These are phyloP conservation scores for Talaromyces piceae DNA, from an alignment of 2,329 filamentous ascomycete species.

Conservation along the genomic window DNA sequence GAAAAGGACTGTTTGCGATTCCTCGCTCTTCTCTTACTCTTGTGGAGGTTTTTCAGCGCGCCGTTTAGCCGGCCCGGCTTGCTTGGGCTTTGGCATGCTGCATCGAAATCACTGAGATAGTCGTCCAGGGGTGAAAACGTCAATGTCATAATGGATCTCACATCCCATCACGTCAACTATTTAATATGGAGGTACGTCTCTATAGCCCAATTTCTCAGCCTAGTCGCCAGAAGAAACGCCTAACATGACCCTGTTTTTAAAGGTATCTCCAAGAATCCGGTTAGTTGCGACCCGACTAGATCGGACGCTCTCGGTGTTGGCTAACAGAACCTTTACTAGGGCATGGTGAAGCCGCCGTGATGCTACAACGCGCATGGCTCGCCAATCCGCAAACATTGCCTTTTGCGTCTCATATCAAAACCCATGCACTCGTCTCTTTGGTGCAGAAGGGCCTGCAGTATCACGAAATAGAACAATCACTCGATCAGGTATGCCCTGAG, in stretches of 20 bases:
- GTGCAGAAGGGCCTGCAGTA: constrained; percentile 57
- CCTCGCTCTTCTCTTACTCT: constrained; percentile 1
- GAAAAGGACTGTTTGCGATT: not conserved
- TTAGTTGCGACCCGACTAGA: constrained; percentile 23
- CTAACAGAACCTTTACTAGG: constrained; percentile 32
- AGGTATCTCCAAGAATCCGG: constrained; percentile 52
- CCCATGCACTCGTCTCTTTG: constrained; percentile 53
- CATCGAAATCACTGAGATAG: constrained; percentile 19
- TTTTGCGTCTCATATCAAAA: constrained; percentile 53
- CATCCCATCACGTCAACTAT: constrained; percentile 59
- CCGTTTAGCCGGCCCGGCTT: constrained; percentile 10
- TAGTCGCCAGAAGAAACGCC: not conserved
- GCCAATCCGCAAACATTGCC: constrained; percentile 54
- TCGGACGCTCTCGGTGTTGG: constrained; percentile 9
- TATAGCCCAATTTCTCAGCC: not conserved
- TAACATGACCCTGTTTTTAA: not conserved
- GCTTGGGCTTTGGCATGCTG: constrained; percentile 16
- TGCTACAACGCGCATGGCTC: constrained; percentile 56
- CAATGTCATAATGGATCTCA: constrained; percentile 41
- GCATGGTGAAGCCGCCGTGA: constrained; percentile 52
- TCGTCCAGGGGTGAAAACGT: constrained; percentile 18
- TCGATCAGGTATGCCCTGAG: constrained; percentile 40
- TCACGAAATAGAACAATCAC: constrained; percentile 42
- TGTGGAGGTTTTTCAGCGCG: constrained; percentile 6
- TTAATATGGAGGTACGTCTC: constrained; percentile 56